phyloP scores from a whole-genome alignment of 345 rosid species.

The Abelmoschus esculentus region DNA sequence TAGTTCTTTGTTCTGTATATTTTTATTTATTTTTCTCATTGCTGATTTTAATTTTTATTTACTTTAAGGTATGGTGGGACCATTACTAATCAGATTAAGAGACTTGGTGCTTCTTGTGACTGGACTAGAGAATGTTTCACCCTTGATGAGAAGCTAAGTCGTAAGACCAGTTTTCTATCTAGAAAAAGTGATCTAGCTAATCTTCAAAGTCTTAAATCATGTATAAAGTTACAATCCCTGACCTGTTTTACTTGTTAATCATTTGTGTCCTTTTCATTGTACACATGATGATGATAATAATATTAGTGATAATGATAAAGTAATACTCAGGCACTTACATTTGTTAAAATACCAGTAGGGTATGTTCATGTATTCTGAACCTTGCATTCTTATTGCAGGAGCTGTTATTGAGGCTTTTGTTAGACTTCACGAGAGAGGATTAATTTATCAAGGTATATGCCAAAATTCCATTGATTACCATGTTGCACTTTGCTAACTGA shows the following conservation, averaged over 20 bases:
- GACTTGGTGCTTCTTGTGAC: conserved; percentile 98
- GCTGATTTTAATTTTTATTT: conserved; percentile 13
- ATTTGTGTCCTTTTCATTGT: neutral
- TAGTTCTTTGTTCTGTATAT: neutral
- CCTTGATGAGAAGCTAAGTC: conserved; percentile 95
- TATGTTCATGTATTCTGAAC: conserved; percentile 24
- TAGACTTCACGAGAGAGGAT: conserved; percentile 87
- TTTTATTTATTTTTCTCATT: conserved; percentile 11
- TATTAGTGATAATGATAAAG: neutral
- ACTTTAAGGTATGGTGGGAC: conserved; percentile 81
- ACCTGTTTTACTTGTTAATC: neutral
- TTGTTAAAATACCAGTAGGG: neutral
- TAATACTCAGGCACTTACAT: neutral
- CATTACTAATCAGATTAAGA: conserved; percentile 85
- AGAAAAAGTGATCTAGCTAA: conserved; percentile 10
- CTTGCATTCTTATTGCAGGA: conserved; percentile 36
- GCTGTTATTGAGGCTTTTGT: conserved; percentile 90
- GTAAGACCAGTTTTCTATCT: conserved; percentile 61
- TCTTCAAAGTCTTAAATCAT: conserved; percentile 8
- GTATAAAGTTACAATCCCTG: conserved; percentile 4
- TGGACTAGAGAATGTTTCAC: conserved; percentile 93
- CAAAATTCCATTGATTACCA: neutral
- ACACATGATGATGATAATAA: neutral
- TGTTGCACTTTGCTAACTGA: neutral
- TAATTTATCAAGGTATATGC: conserved; percentile 75